A percentile compares a stretch with the other conserved stretches of the same genome.
These are phyloP conservation scores for Hypoxylon sp. DNA, from an alignment of 2,329 filamentous ascomycete species.

Conservation along the genomic window DNA sequence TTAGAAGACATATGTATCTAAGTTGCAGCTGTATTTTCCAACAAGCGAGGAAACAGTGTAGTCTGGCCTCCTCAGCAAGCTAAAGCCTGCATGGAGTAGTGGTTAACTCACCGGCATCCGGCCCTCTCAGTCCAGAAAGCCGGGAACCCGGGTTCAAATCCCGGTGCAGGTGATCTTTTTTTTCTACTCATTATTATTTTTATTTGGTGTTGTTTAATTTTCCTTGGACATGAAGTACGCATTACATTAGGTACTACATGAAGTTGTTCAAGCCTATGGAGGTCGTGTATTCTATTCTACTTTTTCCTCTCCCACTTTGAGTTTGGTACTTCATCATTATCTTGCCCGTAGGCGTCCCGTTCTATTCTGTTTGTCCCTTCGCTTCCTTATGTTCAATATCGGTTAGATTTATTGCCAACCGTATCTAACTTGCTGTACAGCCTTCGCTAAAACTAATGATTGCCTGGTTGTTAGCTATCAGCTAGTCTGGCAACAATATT, in stretches of 20 bases:
- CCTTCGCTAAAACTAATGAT: neutral
- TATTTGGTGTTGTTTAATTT: neutral
- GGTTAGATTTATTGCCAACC: neutral
- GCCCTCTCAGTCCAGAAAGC: slow-evolving; percentile 31
- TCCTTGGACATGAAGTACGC: too few species aligned
- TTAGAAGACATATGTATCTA: slow-evolving; percentile 1
- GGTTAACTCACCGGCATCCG: slow-evolving; percentile 43
- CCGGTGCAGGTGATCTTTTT: slow-evolving; percentile 28
- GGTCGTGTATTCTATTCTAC: neutral
- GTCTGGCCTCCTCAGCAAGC: neutral
- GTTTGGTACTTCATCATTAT: neutral
- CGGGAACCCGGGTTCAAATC: slow-evolving; percentile 42
- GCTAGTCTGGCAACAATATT: neutral
- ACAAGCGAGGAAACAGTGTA: neutral
- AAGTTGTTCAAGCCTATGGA: neutral
- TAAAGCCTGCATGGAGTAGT: slow-evolving; percentile 38
- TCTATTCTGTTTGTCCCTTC: neutral
- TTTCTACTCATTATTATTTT: neutral
- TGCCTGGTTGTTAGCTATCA: neutral
- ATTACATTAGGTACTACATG: neutral
- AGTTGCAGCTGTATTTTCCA: slow-evolving; percentile 1
- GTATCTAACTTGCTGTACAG: neutral
- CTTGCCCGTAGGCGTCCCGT: neutral
- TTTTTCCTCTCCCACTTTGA: neutral
- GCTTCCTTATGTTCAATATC: neutral